Evolutionary conservation across 164 flowering plant species (phyloP).

Genomic region (Hamamelis virginiana): DNA sequence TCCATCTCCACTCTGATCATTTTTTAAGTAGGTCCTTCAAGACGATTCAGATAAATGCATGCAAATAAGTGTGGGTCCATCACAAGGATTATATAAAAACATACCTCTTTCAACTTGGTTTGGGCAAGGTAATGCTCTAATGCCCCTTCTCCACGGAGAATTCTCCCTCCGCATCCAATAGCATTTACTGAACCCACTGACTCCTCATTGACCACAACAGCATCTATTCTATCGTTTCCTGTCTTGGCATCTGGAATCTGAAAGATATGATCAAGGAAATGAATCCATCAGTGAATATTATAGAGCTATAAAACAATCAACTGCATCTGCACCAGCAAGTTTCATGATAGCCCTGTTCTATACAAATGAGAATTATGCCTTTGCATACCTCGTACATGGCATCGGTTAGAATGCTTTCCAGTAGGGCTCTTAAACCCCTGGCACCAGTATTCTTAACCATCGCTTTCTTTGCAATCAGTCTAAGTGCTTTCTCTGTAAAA

Average conservation of each 20-base stretch:
- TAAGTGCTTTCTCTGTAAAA: constrained; percentile 74
- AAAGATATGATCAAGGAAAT: constrained; percentile 10
- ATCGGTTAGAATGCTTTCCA: constrained; percentile 86
- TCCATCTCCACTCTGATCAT: neutral
- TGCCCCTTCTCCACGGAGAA: constrained; percentile 88
- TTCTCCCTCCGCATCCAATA: constrained; percentile 76
- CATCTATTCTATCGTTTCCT: constrained; percentile 79
- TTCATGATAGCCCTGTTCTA: neutral
- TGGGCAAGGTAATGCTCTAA: constrained; percentile 62
- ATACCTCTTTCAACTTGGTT: constrained; percentile 53
- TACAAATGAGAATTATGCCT: neutral
- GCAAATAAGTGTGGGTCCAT: neutral
- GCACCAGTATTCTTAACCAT: constrained; percentile 97
- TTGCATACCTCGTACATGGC: constrained; percentile 93
- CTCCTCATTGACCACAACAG: constrained; percentile 88
- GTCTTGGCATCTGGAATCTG: constrained; percentile 87
- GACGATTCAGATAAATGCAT: neutral
- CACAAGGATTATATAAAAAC: constrained; percentile 11
- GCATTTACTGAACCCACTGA: constrained; percentile 59
- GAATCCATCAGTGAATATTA: neutral
- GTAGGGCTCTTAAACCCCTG: constrained; percentile 83
- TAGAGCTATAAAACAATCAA: neutral
- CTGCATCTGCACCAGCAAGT: neutral
- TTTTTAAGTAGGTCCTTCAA: neutral
- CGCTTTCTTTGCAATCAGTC: constrained; percentile 80